Evolutionary conservation across 2,329 filamentous ascomycete species (phyloP), one percentile per base, ranked within the genome.

Genomic region (Colletotrichum paranaense): DNA sequence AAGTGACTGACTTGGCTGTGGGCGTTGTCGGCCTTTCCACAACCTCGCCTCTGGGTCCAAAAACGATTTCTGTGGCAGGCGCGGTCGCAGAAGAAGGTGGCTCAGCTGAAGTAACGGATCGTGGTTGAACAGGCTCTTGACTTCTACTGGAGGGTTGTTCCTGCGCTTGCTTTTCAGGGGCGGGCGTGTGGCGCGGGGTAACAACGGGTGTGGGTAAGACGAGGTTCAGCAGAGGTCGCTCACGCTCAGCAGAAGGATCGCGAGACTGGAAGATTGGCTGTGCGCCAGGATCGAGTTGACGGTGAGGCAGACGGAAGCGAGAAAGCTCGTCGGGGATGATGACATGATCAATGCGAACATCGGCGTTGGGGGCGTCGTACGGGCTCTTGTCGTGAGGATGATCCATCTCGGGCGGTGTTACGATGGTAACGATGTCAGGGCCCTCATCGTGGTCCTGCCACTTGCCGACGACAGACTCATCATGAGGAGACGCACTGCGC

Each of bases 291-390:
- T 80, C 55, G 69, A 77, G 72, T 76, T 77, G 42, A 73, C 75
- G 22, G 59, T 74, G 65, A 22, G 80, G 76, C 11, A 79, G 76
- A 42, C 74, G 76, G 78, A 86, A 83, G 56, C 78, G 80, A 71
- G 80, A 74, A 67, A 90, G 80, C 35, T 92, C 88, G 53, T 80
- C 79, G 5, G 91, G 91, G 66, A 86, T 84, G 74, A 92, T 85
- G 73, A 88, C 81, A 76, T 91, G 88, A 78, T 92, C 90, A 72
- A 92, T 88, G 64, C 83, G 84, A 66, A 92, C 90, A 78, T 92
- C 91, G n/a, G 91, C 91, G 77, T 92, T 85, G 2, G 91, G 91
- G 8, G 81, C 88, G 74, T 88, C 88, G 69, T 88, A 92, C 9
- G 81, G 86, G 67, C 84, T 86, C 80, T 87, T 87, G 53, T 85